Percentiles rank a stretch among this genome's conserved stretches.
phyloP scores from a whole-genome alignment of 225 moss, liverwort and hornwort species.

The Pseudisothecium myosuroides region DNA sequence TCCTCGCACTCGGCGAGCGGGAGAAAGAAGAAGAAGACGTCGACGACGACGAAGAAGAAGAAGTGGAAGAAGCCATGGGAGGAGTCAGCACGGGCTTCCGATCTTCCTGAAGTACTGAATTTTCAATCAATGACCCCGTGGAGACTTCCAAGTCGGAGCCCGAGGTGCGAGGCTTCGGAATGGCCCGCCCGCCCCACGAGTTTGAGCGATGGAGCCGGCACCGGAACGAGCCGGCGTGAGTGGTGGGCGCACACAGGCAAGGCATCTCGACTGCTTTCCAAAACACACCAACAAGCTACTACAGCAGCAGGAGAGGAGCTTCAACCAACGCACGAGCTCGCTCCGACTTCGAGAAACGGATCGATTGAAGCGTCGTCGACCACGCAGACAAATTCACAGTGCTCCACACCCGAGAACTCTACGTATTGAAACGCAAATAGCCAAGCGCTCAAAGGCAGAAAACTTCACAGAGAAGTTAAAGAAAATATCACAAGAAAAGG shows the following conservation, averaged over 20 bases:
- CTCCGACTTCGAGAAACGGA: not conserved
- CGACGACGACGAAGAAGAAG: not conserved
- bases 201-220: slow-evolving; percentile 62
- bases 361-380: not conserved
- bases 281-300: not conserved
- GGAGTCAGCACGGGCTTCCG: not conserved
- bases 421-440: not conserved
- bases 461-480: not conserved
- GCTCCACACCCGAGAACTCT: not conserved
- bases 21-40: not conserved
- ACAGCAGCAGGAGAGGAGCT: not conserved
- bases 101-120: not conserved
- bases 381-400: not conserved
- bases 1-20: not conserved
- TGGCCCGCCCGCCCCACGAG: slow-evolving; percentile 25
- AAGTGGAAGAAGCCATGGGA: not conserved
- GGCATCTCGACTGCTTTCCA: slow-evolving; percentile 26
- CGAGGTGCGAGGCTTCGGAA: not conserved
- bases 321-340: not conserved
- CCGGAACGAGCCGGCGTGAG: slow-evolving; percentile 76
- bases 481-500: not conserved
- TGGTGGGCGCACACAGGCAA: slow-evolving; percentile 75
- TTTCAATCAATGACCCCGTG: slow-evolving; percentile 7
- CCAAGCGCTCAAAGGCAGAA: not conserved
- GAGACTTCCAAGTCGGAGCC: slow-evolving; percentile 10